Percentiles rank a stretch among this genome's conserved stretches.
These are phyloP conservation scores for Isabelozyma rhagii DNA, from an alignment of 805 yeast genomes.

Conservation along the genomic window DNA sequence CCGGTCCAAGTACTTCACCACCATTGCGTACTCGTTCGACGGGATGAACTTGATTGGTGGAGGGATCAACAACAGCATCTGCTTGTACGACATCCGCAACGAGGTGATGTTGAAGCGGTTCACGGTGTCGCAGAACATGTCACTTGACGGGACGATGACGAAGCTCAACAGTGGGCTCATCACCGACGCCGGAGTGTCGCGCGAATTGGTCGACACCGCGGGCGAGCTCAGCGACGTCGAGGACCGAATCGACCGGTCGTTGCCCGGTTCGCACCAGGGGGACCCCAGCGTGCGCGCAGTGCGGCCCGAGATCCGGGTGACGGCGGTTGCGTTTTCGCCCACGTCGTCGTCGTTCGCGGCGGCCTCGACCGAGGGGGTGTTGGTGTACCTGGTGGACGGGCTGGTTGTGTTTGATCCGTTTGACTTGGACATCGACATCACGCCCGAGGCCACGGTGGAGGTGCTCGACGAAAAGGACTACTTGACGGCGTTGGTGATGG, in stretches of 20 bases:
- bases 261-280: conserved; percentile 83
- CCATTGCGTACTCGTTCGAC: conserved; percentile 83
- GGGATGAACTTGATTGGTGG: conserved; percentile 87
- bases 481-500: conserved; percentile 81
- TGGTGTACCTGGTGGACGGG: conserved; percentile 77
- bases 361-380: conserved; percentile 90
- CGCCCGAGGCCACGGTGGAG: conserved; percentile 71
- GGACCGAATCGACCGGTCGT: conserved; percentile 66
- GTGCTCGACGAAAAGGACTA: conserved; percentile 60
- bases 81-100: conserved; percentile 85
- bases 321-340: conserved; percentile 80
- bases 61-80: conserved; percentile 87
- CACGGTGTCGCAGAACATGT: conserved; percentile 85
- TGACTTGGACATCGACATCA: conserved; percentile 88
- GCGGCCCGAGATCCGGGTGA: conserved; percentile 81
- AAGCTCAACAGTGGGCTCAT: conserved; percentile 74
- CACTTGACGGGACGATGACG: conserved; percentile 81
- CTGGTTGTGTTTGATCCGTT: conserved; percentile 84
- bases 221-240: conserved; percentile 87
- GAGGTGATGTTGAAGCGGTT: conserved; percentile 83
- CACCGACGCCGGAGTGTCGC: conserved; percentile 79
- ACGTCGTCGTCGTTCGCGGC: conserved; percentile 89
- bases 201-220: conserved; percentile 75
- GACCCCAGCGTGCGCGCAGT: conserved; percentile 74
- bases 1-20: conserved; percentile 79